Conservation (phyloP, 208 protist genomes). For the Leishmania guyanensis region DNA sequence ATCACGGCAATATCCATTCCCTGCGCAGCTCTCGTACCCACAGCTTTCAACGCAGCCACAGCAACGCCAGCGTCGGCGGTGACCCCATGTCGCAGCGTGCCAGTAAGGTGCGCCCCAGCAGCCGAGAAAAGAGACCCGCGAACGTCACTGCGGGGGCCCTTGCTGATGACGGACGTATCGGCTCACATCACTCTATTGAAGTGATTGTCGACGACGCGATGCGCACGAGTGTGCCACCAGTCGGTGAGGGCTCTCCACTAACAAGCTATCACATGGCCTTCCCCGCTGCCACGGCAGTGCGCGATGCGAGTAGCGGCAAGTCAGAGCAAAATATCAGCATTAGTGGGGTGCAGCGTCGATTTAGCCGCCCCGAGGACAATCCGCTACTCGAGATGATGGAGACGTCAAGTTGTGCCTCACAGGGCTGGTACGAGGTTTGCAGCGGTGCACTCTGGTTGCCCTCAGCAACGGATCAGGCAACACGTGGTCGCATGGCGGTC, state of each 20-base stretch:
- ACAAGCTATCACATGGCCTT: not conserved
- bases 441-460: not conserved
- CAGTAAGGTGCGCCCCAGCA: not conserved
- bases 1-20: constrained; percentile 11
- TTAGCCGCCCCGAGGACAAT: constrained; percentile 24
- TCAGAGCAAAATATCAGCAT: constrained; percentile 7
- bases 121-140: constrained; percentile 14
- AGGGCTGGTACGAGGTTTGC: constrained; percentile 1
- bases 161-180: not conserved
- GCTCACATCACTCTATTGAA: constrained; percentile 12
- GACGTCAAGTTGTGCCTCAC: constrained; percentile 22
- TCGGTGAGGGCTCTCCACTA: constrained; percentile 2
- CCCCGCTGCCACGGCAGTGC: not conserved
- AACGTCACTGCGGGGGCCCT: not conserved
- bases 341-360: constrained; percentile 3
- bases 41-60: constrained; percentile 23
- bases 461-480: not conserved
- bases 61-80: constrained; percentile 12
- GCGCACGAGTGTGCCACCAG: constrained; percentile 13
- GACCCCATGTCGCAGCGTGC: constrained; percentile 10
- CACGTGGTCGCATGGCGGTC: constrained; percentile 4
- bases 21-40: constrained; percentile 19
- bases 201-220: constrained; percentile 15
- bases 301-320: constrained; percentile 8
- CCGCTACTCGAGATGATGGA: constrained; percentile 38